These are phyloP conservation scores for Tetradesmus obliquus DNA, from an alignment of 139 green algal species.

Conservation along the genomic window DNA sequence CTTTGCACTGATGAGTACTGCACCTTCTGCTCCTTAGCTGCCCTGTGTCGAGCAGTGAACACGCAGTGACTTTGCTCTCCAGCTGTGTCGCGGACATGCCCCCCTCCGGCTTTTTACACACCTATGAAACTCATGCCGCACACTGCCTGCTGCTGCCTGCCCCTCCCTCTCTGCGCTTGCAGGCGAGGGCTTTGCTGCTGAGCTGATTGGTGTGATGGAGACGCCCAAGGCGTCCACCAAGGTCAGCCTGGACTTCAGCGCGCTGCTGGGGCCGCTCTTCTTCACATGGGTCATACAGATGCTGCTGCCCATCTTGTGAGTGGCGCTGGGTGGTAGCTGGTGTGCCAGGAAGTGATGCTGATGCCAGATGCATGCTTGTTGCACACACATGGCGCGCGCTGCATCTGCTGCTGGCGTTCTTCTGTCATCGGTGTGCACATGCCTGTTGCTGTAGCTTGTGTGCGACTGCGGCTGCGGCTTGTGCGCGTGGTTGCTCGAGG, in stretches of 20 bases:
- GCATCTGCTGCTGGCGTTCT: conserved; percentile 45
- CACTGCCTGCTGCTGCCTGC: not conserved
- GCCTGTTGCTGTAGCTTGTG: too few species aligned
- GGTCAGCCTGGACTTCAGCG: conserved; percentile 81
- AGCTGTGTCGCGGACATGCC: not conserved
- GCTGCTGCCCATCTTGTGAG: conserved; percentile 79
- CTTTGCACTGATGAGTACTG: too few species aligned
- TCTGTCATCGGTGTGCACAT: too few species aligned
- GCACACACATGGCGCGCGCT: not conserved
- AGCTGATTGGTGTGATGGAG: conserved; percentile 66
- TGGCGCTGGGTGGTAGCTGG: conserved; percentile 54
- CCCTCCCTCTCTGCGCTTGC: too few species aligned
- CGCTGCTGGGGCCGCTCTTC: conserved; percentile 86
- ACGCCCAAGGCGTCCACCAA: conserved; percentile 68
- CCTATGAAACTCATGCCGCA: too few species aligned
- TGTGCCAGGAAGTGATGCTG: conserved; percentile 71
- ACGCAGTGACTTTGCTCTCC: not conserved
- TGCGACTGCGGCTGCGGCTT: too few species aligned
- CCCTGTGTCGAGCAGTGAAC: not conserved
- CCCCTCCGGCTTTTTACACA: too few species aligned
- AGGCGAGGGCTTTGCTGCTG: conserved; percentile 6
- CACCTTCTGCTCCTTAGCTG: too few species aligned
- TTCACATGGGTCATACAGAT: conserved; percentile 87
- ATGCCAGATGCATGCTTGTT: too few species aligned
- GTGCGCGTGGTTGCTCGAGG: too few species aligned